Evolutionary conservation across 176 grass and related monocot genomes (phyloP).

Genomic region (Elaeis guineensis): DNA sequence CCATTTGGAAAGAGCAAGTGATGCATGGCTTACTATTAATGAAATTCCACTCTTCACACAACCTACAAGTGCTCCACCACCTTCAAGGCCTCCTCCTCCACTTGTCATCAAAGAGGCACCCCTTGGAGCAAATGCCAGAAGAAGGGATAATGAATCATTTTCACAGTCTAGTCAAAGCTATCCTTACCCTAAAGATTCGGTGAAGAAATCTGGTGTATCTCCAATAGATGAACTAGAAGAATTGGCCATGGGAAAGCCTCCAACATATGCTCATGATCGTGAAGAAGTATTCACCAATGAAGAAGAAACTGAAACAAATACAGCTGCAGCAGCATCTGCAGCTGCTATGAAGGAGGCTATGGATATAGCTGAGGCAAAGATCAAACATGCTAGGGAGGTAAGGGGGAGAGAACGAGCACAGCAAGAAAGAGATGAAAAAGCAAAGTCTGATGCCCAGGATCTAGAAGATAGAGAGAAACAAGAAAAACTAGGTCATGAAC

Average conservation of each 20-base stretch:
- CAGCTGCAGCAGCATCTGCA: conserved; percentile 50
- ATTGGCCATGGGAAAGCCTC: conserved; percentile 47
- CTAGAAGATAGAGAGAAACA: conserved; percentile 26
- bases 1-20: conserved; percentile 54
- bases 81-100: conserved; percentile 64
- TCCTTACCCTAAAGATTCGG: conserved; percentile 41
- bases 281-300: conserved; percentile 38
- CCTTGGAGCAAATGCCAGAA: conserved; percentile 27
- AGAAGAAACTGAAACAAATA: conserved; percentile 50
- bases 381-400: conserved; percentile 87
- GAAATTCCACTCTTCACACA: conserved; percentile 89
- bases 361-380: conserved; percentile 90
- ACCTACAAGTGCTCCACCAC: conserved; percentile 76
- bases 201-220: conserved; percentile 37
- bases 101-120: conserved; percentile 36
- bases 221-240: conserved; percentile 63
- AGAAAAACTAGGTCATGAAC: conserved; percentile 18
- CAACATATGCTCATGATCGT: conserved; percentile 38
- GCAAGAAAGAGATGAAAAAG: conserved; percentile 36
- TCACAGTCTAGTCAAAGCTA: conserved; percentile 32
- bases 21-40: conserved; percentile 91
- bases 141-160: conserved; percentile 25
- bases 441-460: conserved; percentile 22
- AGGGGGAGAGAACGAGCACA: conserved; percentile 63
- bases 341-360: conserved; percentile 96